phyloP scores from a whole-genome alignment of 305 asterid species.

The Withania somnifera region DNA sequence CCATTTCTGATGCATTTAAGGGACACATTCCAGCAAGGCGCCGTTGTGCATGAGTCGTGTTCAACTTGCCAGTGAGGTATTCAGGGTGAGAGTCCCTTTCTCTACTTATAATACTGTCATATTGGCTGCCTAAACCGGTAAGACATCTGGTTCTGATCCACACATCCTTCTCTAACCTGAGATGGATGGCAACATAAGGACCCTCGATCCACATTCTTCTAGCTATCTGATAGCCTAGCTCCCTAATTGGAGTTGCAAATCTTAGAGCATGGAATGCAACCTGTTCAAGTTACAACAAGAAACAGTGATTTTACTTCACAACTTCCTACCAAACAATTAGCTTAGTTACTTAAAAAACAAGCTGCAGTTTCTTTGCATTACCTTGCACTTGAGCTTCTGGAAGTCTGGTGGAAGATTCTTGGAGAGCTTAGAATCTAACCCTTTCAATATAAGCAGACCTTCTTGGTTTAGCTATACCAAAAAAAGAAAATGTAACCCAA shows the following conservation, averaged over 20 bases:
- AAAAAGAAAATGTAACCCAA: background rate
- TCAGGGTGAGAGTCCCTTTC: conserved; percentile 39
- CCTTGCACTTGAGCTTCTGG: conserved; percentile 68
- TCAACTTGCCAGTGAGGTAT: conserved; percentile 39
- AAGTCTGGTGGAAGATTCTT: conserved; percentile 64
- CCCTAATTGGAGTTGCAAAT: conserved; percentile 37
- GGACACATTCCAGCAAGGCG: conserved; percentile 60
- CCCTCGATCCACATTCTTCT: conserved; percentile 60
- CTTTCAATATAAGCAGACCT: conserved; percentile 50
- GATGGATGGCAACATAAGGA: conserved; percentile 43
- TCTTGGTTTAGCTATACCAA: conserved; percentile 49
- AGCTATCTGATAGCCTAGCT: conserved; percentile 36
- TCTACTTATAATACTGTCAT: conserved; percentile 25
- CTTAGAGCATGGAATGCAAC: conserved; percentile 58
- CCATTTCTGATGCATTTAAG: conserved; percentile 41
- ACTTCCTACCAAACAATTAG: background rate
- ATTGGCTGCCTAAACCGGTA: conserved; percentile 39
- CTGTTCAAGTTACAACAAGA: conserved; percentile 9
- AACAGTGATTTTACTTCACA: background rate
- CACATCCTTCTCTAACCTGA: conserved; percentile 52
- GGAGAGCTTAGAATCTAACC: conserved; percentile 53
- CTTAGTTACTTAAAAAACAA: background rate
- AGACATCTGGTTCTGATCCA: conserved; percentile 53
- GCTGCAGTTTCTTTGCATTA: background rate
- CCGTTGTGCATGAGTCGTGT: conserved; percentile 30